A percentile compares a stretch with the other conserved stretches of the same genome.
These are phyloP conservation scores for Penstemon davidsonii DNA, from an alignment of 257 asterid species.

Conservation along the genomic window DNA sequence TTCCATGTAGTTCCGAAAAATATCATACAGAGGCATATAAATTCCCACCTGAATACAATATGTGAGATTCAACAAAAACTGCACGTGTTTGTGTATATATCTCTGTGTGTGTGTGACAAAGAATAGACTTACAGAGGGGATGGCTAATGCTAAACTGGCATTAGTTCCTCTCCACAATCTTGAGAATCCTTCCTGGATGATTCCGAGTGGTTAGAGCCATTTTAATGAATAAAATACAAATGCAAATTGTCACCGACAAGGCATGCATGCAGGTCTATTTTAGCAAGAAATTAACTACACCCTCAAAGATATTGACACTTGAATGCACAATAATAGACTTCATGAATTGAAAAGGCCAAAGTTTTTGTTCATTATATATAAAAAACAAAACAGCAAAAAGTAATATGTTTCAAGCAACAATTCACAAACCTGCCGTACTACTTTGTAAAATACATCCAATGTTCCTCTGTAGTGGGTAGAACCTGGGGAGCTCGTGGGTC, in stretches of 20 bases:
- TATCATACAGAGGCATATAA: conserved; percentile 87
- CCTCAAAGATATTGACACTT: not conserved
- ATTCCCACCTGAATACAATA: conserved; percentile 69
- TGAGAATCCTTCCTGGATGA: conserved; percentile 76
- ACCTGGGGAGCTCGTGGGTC: conserved; percentile 48
- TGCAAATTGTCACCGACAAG: not conserved
- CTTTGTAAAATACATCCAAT: conserved; percentile 68
- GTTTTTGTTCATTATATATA: not conserved
- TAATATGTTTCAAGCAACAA: conserved; percentile 11
- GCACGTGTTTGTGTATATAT: not conserved
- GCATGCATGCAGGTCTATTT: conserved; percentile 7
- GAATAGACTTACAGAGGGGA: conserved; percentile 74
- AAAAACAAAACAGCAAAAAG: not conserved
- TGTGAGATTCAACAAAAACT: not conserved
- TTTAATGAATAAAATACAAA: conserved; percentile 2
- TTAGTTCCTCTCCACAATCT: conserved; percentile 94
- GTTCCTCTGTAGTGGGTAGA: conserved; percentile 73
- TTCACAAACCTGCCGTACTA: conserved; percentile 67
- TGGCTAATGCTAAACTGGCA: conserved; percentile 88
- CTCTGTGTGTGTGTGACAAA: conserved; percentile 1
- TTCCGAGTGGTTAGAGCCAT: conserved; percentile 26
- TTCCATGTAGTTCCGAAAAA: conserved; percentile 73
- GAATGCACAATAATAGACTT: not conserved
- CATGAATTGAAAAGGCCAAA: not conserved
- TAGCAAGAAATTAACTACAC: not conserved